Base-by-base conservation (phyloP, 139 green algal genomes). In the Yamagishiella unicocca region DNA sequence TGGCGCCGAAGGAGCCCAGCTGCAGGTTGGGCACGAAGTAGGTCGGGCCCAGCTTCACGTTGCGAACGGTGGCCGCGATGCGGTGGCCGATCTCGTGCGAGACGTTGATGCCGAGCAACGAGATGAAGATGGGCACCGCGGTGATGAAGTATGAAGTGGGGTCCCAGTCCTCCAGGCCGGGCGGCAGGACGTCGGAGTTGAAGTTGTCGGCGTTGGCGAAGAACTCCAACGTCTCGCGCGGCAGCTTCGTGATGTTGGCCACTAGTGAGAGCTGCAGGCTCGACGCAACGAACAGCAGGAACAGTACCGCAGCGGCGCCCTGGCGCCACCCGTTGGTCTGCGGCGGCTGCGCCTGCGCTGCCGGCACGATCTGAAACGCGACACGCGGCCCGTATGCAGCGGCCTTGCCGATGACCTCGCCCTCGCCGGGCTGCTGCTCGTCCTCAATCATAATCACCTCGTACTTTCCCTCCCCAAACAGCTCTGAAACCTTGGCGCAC, bases 1-100 rank as follows among this genome's bases (percentile, higher is more conserved):
- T 94, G 82, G 93, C 93, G 37, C 97, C 97, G 90, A 99, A 99
- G 40, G 91, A 95, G 54, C 97, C 97, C 27, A 94, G 90, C 88
- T 95, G 94, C 66, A 94, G 88, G 92, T 98, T 99, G 46, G 97
- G 97, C 22, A 99, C 89, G 43, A 99, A 95, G 92, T 94, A 96
- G 21, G 95, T 95, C 22, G 96, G 94, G 4, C 94, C 95, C 37
- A 99, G 92, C 87, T 96, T 96, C 73, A 99, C 94, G 42, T 84
- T 82, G 58, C 58, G 72, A 0, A 92, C 40, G 2, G 76, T 82
- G 10, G 89, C 91, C 14, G 87, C 82, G 31, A 90, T 84, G 64
- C 91, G 72, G 89, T 91, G 89, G 46, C 93, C 96, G 2, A 97
- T 19, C 89, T 99, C 97, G 88, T 99, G 97, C 12, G 89, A 72